A percentile compares a stretch with the other conserved stretches of the same genome.
Conservation (phyloP, 139 green algal species). For the Tetradesmus lagerheimii region DNA sequence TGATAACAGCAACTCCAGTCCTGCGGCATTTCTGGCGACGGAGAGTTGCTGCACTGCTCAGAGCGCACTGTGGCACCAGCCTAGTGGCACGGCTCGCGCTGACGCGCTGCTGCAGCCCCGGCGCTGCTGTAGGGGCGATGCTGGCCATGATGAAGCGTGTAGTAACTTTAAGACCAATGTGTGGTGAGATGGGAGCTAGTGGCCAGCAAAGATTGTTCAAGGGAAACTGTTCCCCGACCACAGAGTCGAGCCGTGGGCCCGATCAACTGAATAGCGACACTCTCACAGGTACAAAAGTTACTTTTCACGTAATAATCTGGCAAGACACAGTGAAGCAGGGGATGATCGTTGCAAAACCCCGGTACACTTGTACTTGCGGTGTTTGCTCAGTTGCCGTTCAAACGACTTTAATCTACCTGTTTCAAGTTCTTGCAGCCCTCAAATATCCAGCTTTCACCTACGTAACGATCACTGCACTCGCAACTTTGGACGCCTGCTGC, state of each 20-base stretch:
- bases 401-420: neutral
- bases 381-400: neutral
- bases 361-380: neutral
- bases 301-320: neutral
- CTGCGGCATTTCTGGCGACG: slow-evolving; percentile 13
- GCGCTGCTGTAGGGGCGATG: neutral
- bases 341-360: neutral
- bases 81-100: slow-evolving; percentile 1
- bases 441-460: neutral
- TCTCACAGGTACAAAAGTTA: neutral
- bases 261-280: neutral
- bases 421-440: too few relatives aligned
- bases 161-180: neutral
- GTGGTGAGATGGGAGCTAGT: neutral
- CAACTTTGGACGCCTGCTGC: neutral
- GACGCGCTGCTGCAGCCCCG: neutral
- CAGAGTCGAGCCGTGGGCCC: neutral
- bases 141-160: neutral
- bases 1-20: neutral
- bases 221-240: neutral
- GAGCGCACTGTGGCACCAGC: neutral
- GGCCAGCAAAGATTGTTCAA: slow-evolving; percentile 3
- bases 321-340: neutral
- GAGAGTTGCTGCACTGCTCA: neutral
- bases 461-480: neutral